Base-by-base conservation (phyloP, 257 asterid species). In the Cordia subcordata region DNA sequence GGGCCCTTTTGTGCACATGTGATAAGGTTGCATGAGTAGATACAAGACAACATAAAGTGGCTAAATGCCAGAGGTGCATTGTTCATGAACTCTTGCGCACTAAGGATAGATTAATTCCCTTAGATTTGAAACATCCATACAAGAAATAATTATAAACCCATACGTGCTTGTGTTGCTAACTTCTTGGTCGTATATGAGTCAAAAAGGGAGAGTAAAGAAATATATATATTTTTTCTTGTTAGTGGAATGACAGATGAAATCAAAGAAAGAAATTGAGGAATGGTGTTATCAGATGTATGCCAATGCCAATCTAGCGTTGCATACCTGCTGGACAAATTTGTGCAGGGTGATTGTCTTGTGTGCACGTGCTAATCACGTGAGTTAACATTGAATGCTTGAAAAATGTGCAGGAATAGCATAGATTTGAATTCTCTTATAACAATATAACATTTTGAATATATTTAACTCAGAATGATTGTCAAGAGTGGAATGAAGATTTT, bases 41-140 rank as follows among this genome's bases (percentile, higher is more conserved):
- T 68, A 64, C 60, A 38, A 23, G 60, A 68, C 68, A 68, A 49
- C 11, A 15, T 8, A 11, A 38, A 62, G 59, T 68, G 64, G 73
- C 22, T 13, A 55, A 38, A 13, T 12, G 3, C 35, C 1, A 13
- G 18, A 18, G 5, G 10, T 56, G 55, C 0, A 9, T 4, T 22
- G 16, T 15, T 49, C 13, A 22, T 40, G 4, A 11, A 40, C 38
- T 32, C 21, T 13, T 13, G 51, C 38, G 5, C 12, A 35, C 10
- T 53, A 18, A 38, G 10, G n/a, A n/a, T n/a, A 42, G 21, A 47
- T 11, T 42, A 17, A 14, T n/a, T 55, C 73, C 73, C 22, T 49
- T 13, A 49, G 38, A 19, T 45, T 68, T 42, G 72, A 65, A 67
- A 58, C 56, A 58, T 59, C 56, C 54, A 40, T 65, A 21, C 52